phyloP scores from a whole-genome alignment of 371 early-diverging fungal species.

The Aphelidium insulamus region DNA sequence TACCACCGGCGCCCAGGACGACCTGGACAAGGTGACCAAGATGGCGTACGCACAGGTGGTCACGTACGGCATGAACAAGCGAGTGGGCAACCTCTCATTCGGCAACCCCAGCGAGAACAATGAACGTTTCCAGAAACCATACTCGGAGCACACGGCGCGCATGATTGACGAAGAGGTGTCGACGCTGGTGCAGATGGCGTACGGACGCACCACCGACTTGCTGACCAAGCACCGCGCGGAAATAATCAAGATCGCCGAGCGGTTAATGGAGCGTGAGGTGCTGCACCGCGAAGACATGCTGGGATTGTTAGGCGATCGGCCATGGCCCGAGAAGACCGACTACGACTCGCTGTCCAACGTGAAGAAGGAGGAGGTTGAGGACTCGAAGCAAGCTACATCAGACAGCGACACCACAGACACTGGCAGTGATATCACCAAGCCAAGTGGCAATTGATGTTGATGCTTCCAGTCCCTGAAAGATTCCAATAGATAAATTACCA shows the following conservation, averaged over 20 bases:
- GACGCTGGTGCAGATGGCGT: constrained; percentile 51
- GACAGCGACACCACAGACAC: no score
- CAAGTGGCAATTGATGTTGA: no score
- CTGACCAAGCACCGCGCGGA: constrained; percentile 55
- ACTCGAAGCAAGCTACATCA: no score
- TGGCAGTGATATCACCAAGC: no score
- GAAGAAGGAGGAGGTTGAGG: no score
- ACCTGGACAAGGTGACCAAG: constrained; percentile 90
- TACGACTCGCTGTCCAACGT: no score
- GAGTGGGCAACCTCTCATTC: constrained; percentile 67
- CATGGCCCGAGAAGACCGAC: constrained; percentile 50
- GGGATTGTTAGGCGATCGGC: constrained; percentile 61
- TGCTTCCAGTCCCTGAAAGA: no score
- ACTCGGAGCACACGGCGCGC: constrained; percentile 78
- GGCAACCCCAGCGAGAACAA: constrained; percentile 42
- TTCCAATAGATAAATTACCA: no score
- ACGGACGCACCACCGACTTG: constrained; percentile 49
- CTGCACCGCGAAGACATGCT: constrained; percentile 87
- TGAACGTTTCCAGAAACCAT: constrained; percentile 76
- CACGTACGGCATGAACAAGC: constrained; percentile 82
- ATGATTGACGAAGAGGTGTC: constrained; percentile 89
- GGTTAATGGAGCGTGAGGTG: constrained; percentile 86
- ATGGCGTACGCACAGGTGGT: constrained; percentile 88
- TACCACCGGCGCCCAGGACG: constrained; percentile 33
- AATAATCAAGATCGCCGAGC: constrained; percentile 79